phyloP scores from a whole-genome alignment of 768 basidiomycete species.

The Mycena epipterygia region DNA sequence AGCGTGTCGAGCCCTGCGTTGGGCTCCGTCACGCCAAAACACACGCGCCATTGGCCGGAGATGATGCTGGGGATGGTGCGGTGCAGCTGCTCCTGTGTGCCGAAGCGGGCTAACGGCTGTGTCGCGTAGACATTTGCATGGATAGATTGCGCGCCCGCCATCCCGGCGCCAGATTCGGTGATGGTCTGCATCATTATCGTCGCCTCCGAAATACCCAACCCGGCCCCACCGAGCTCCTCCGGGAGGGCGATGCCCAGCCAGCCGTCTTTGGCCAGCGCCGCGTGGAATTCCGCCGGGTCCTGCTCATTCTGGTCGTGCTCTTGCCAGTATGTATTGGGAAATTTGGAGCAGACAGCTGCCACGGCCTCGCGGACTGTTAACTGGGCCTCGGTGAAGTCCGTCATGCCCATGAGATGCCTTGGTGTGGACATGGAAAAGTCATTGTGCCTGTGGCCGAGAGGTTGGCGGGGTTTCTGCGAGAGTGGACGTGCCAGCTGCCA shows the following conservation, averaged over 20 bases:
- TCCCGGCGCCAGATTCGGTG: slow-evolving; percentile 34
- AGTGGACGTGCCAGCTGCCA: no score
- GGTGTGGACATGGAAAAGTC: slow-evolving; percentile 11
- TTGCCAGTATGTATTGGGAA: slow-evolving; percentile 34
- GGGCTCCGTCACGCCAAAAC: slow-evolving; percentile 38
- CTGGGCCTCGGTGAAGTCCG: slow-evolving; percentile 23
- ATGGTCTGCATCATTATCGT: slow-evolving; percentile 41
- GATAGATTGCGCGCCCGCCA: slow-evolving; percentile 35
- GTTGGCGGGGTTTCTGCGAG: no score
- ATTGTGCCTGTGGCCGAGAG: no score
- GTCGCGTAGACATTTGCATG: slow-evolving; percentile 39
- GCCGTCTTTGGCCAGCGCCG: slow-evolving; percentile 23
- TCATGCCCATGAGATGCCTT: slow-evolving; percentile 5
- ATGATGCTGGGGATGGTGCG: slow-evolving; percentile 26
- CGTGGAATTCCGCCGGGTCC: slow-evolving; percentile 27
- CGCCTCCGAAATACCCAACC: slow-evolving; percentile 36
- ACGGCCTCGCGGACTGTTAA: slow-evolving; percentile 23
- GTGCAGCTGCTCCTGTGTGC: slow-evolving; percentile 15
- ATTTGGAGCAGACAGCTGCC: slow-evolving; percentile 3
- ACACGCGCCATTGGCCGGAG: slow-evolving; percentile 31
- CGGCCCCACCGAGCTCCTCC: slow-evolving; percentile 32
- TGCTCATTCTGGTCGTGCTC: slow-evolving; percentile 14
- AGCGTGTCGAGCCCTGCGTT: slow-evolving; percentile 35
- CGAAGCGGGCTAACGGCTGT: slow-evolving; percentile 29
- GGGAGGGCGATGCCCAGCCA: slow-evolving; percentile 34